Conservation (phyloP, 768 basidiomycete species). For the Chalciporus pseudorubinellus region DNA sequence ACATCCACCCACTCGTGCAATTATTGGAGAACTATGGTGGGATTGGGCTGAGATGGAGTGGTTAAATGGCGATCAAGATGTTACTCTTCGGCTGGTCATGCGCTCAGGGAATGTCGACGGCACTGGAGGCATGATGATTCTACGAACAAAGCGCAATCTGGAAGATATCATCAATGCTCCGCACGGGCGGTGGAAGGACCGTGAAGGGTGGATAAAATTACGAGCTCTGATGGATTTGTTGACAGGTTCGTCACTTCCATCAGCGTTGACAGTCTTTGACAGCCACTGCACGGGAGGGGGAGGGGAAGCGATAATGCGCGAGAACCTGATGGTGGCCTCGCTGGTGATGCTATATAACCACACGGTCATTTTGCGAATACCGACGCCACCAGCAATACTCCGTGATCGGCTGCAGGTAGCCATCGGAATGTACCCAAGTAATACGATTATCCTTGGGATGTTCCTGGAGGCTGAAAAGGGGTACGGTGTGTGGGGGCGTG, state of each 20-base stretch:
- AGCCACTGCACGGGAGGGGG: constrained; percentile 18
- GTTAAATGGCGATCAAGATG: constrained; percentile 50
- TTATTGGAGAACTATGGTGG: constrained; percentile 62
- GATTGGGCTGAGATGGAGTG: constrained; percentile 87
- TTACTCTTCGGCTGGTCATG: constrained; percentile 52
- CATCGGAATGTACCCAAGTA: constrained; percentile 58
- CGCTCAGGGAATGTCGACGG: constrained; percentile 54
- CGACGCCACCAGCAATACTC: constrained; percentile 56
- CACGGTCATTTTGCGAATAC: constrained; percentile 49
- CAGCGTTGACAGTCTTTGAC: constrained; percentile 41
- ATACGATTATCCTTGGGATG: constrained; percentile 68
- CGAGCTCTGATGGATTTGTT: constrained; percentile 65
- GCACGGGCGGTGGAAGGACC: constrained; percentile 49
- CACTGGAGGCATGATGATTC: constrained; percentile 48
- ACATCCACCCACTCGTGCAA: constrained; percentile 33
- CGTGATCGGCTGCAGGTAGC: constrained; percentile 56
- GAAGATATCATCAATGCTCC: constrained; percentile 45
- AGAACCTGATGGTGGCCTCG: constrained; percentile 56
- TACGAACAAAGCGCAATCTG: constrained; percentile 63
- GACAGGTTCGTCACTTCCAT: constrained; percentile 39
- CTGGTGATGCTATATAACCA: constrained; percentile 64
- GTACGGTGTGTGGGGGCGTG: constrained; percentile 74
- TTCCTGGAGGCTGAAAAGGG: constrained; percentile 78
- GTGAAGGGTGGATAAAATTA: constrained; percentile 64
- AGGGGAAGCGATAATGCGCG: constrained; percentile 25